phyloP scores from a whole-genome alignment of 2,329 filamentous ascomycete genomes.

The Cytospora mali region DNA sequence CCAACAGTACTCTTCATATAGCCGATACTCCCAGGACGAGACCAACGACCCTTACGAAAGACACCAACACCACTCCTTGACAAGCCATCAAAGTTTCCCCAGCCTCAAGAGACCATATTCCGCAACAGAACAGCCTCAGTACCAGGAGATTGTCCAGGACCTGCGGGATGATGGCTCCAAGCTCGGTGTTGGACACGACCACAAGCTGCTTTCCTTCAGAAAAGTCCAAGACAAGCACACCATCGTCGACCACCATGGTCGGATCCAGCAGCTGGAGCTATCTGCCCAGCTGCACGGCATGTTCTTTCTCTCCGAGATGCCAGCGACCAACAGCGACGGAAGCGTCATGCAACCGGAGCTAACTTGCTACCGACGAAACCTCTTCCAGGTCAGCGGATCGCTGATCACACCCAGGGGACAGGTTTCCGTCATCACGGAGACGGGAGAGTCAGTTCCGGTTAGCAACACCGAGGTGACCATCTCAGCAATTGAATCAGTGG shows the following conservation, averaged over 20 bases:
- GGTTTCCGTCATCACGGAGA: conserved; percentile 79
- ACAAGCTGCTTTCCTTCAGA: conserved; percentile 63
- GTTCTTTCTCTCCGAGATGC: conserved; percentile 85
- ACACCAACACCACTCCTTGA: conserved; percentile 50
- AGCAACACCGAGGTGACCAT: conserved; percentile 83
- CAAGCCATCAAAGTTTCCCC: conserved; percentile 55
- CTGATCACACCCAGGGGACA: conserved; percentile 78
- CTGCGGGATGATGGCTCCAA: conserved; percentile 61
- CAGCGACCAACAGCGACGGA: conserved; percentile 62
- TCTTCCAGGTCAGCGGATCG: conserved; percentile 94
- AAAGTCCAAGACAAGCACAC: conserved; percentile 61
- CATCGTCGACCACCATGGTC: conserved; percentile 61
- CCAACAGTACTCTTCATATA: conserved; percentile 51
- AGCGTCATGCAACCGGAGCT: conserved; percentile 72
- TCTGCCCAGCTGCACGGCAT: conserved; percentile 81
- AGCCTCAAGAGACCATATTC: conserved; percentile 61
- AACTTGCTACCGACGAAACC: conserved; percentile 92
- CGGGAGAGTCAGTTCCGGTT: conserved; percentile 82
- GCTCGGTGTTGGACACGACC: conserved; percentile 60
- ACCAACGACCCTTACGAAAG: conserved; percentile 54
- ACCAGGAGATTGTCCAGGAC: conserved; percentile 64
- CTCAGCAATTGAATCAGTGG: conserved; percentile 91
- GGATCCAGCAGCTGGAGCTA: conserved; percentile 63
- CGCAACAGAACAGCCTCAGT: conserved; percentile 56
- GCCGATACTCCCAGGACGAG: conserved; percentile 58